Evolutionary conservation across 805 yeast species (phyloP).

Genomic region (Yarrowia sp.): DNA sequence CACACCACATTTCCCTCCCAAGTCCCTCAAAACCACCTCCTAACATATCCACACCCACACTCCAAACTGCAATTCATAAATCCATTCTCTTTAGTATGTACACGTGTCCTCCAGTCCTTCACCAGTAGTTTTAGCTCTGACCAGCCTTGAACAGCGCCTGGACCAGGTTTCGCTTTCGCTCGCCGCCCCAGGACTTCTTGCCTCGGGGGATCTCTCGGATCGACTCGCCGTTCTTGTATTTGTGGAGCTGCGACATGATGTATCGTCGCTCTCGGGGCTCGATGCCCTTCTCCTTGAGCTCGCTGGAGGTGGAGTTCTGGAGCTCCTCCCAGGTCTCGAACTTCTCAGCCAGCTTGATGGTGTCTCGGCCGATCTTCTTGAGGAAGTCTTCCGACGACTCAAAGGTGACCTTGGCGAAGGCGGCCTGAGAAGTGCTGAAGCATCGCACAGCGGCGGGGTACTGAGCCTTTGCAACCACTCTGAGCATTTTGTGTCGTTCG

Average conservation of each 20-base stretch:
- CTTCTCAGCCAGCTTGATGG: conserved; percentile 61
- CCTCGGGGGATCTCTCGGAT: conserved; percentile 59
- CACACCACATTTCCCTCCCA: too few relatives aligned
- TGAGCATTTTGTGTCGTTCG: conserved; percentile 19
- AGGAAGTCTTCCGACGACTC: conserved; percentile 47
- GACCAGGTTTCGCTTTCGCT: conserved; percentile 68
- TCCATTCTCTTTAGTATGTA: conserved; percentile 18
- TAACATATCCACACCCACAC: too few relatives aligned
- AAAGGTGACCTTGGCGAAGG: neutral
- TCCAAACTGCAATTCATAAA: neutral
- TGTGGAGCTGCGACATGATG: conserved; percentile 69
- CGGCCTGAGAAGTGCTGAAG: conserved; percentile 17
- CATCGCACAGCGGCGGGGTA: conserved; percentile 19
- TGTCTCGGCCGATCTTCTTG: conserved; percentile 72
- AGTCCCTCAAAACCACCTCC: too few relatives aligned
- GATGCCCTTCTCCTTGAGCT: conserved; percentile 73
- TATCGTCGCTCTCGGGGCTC: conserved; percentile 65
- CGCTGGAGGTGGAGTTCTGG: conserved; percentile 52
- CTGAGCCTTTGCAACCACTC: conserved; percentile 19
- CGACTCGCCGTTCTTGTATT: conserved; percentile 55
- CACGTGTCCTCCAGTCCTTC: conserved; percentile 11
- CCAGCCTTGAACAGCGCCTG: conserved; percentile 45
- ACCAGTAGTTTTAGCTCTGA: neutral
- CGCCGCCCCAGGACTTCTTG: conserved; percentile 84
- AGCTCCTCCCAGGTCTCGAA: conserved; percentile 75